Base-by-base conservation (phyloP, 73 alveolate species). In the Durusdinium trenchii region DNA sequence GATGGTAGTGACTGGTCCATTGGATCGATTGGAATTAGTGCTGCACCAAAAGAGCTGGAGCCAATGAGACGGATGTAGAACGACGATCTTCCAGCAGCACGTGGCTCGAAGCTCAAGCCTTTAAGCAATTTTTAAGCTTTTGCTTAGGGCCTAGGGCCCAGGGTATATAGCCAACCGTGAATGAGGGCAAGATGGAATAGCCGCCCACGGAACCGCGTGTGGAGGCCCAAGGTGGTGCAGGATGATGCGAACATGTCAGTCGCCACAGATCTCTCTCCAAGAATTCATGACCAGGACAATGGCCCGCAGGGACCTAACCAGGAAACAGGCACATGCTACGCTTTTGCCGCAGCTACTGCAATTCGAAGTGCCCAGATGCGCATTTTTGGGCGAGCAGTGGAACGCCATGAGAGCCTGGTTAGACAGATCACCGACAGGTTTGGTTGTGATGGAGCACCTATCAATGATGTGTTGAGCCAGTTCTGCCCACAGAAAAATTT, bases 351-450 rank as follows among this genome's bases (percentile, higher is more conserved):
- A 32, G 96, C 96, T 3, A 89, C 96, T 10, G 96, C 96, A 38
- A 38, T 89, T 48, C 96, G 96, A 46, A 30, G 73, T 64, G 96
- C 96, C 2, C 96, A 89, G 96, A 89, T 89, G 96, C 67, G 96
- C 35, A 64, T 89, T 30, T 89, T 89, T 14, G 71, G 54, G 3
- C 32, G 96, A 14, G 96, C 96, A 45, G 96, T 89, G 48, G 96
- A 89, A 42, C 32, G 83, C 3, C 96, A 89, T 64, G 28, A 42
- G 30, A 35, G 40, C 1, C 61, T 89, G 20, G 86, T 89, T 42
- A 36, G 32, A 46, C 86, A 89, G 71, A 67, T 89, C 30, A 62
- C 96, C 16, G 23, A n/a, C 5, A 36, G 43, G 38, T 89, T 89
- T 89, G 96, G 86, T 32, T 64, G 26, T n/a, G 86, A 89, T 89